A percentile compares a stretch with the other conserved stretches of the same genome.
phyloP scores from a whole-genome alignment of 345 rosid genomes.

The Eucalyptus marginata region DNA sequence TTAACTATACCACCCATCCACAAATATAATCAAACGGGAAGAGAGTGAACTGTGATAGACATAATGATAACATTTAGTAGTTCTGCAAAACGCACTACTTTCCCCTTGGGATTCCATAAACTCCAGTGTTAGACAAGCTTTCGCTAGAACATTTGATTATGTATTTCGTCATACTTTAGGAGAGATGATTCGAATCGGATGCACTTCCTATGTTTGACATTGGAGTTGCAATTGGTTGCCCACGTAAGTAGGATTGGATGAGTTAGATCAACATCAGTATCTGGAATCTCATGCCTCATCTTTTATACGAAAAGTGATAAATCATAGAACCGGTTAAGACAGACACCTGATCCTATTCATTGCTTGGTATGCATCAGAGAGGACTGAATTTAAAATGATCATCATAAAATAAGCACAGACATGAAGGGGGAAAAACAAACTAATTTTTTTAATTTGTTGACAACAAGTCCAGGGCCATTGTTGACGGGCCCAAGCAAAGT shows the following conservation, averaged over 20 bases:
- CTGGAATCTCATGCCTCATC: neutral
- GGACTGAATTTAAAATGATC: neutral
- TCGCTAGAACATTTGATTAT: neutral
- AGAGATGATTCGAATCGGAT: neutral
- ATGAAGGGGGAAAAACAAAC: neutral
- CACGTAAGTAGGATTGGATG: neutral
- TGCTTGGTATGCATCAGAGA: neutral
- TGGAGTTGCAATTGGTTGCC: neutral
- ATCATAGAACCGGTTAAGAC: neutral
- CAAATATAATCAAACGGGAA: neutral
- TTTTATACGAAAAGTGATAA: neutral
- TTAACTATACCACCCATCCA: neutral
- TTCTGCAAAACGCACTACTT: neutral
- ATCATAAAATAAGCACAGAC: neutral
- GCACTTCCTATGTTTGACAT: neutral
- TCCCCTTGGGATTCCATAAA: neutral
- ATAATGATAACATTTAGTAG: neutral
- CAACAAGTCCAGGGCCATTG: neutral
- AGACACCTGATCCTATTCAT: neutral
- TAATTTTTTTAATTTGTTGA: neutral
- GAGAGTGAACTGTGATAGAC: neutral
- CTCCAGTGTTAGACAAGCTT: neutral
- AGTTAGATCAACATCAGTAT: neutral
- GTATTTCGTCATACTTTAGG: neutral
- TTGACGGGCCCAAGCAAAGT: neutral